Evolutionary conservation across 768 basidiomycete species (phyloP), one percentile per base, ranked within the genome.

Genomic region (Auriscalpium vulgare): DNA sequence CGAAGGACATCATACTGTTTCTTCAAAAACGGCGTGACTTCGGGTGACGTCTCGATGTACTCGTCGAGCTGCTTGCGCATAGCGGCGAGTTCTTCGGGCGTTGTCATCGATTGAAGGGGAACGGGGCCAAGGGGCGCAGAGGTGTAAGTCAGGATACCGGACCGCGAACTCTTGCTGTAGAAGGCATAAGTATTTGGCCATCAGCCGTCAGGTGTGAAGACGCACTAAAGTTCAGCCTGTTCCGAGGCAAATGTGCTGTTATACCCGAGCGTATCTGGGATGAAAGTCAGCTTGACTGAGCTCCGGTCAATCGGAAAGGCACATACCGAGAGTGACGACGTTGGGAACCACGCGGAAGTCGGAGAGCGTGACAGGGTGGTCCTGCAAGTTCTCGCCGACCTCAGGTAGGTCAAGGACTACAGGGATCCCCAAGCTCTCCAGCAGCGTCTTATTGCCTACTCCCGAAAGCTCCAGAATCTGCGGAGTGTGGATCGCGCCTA

Each of bases 381-480:
- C 60, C 47, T 56, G 60, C 37, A 62, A 23, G 35, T 62, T 62
- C 46, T 62, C 60, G 44, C 55, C 53, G 34, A 62, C 44, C 50
- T 59, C 59, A 10, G 60, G 60, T 35, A 62, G 44, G 53, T 60
- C 59, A 23, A 62, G n/a, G 17, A 59, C 37, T 46, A 62, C 53
- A 49, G 59, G 55, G 40, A 62, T 56, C 5, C 53, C 46, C 14
- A 59, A 37, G 37, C 44, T 54, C 45, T 60, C 60, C 29, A 62
- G 40, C 35, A 59, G 37, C 3, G 55, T 47, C 53, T 48, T 52
- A 2, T 60, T 56, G 5, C 60, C 59, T 13, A 62, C 49, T 8
- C 60, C 60, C 0, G 59, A 62, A 29, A 59, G 35, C 36, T 62
- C 60, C 3, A 62, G 59, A 29, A 60, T 62, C 52, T 60, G 60